Conservation (phyloP, 768 basidiomycete genomes). For the Xanthoconium purpureum region DNA sequence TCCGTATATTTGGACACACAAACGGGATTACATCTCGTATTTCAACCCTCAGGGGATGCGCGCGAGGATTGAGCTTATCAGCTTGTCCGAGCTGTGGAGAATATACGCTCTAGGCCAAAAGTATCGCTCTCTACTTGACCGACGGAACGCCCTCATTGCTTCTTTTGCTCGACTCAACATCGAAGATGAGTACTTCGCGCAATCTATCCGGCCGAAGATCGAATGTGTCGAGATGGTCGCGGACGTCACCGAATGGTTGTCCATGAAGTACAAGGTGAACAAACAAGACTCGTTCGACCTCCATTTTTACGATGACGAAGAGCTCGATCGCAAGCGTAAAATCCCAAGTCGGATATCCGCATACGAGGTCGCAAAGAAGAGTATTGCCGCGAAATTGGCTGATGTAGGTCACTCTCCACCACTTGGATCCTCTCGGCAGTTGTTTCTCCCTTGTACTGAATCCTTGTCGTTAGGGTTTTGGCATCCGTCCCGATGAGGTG, state of each 20-base stretch:
- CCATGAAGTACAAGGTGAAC: conserved; percentile 77
- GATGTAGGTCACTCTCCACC: conserved; percentile 48
- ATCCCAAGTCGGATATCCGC: conserved; percentile 80
- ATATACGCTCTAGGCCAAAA: conserved; percentile 86
- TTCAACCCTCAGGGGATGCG: conserved; percentile 68
- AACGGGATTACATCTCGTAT: conserved; percentile 84
- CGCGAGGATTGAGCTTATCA: conserved; percentile 67
- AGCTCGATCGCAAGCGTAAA: conserved; percentile 62
- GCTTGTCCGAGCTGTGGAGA: conserved; percentile 83
- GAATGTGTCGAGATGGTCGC: conserved; percentile 86
- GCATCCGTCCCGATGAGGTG: conserved; percentile 75
- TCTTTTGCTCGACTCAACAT: conserved; percentile 69
- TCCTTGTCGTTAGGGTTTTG: conserved; percentile 63
- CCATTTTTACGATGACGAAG: conserved; percentile 69
- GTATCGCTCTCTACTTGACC: conserved; percentile 81
- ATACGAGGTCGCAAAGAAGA: conserved; percentile 83
- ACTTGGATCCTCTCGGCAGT: background rate
- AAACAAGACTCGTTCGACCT: conserved; percentile 61
- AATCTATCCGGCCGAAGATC: conserved; percentile 60
- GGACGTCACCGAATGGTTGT: conserved; percentile 89
- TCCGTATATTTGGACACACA: conserved; percentile 92
- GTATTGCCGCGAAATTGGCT: conserved; percentile 71
- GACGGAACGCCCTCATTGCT: conserved; percentile 57
- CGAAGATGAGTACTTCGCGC: conserved; percentile 73
- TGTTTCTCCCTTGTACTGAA: background rate